Base-by-base conservation (phyloP, 768 basidiomycete genomes). In the Kondoa subrosea region DNA sequence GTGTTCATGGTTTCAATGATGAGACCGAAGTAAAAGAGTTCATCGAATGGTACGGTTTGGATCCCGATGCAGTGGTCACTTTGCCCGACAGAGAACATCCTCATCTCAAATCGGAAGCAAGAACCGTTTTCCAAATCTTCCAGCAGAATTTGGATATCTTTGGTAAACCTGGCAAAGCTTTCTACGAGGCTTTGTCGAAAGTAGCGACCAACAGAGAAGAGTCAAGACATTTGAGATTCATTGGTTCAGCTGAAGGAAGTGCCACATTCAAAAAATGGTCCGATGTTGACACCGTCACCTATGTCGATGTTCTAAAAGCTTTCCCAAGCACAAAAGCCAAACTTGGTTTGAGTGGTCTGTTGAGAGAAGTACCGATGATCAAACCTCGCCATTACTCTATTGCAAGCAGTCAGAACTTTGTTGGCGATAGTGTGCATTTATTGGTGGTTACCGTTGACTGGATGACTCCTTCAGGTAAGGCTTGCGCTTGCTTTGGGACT, bases 341-440 rank as follows among this genome's bases (percentile, higher is more conserved):
- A 32, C 57, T 71, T 29, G 69, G 69, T 29, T 26, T 75, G 57
- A 69, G 72, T 65, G 72, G 74, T 58, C 68, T 74, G 65, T 85
- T 97, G 40, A 89, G 89, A 77, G 84, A 81, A 67, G 91, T 92
- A 74, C 87, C 89, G 76, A 91, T 95, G 76, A 96, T 90, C 80
- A 91, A 95, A 78, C 92, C 93, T 2, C 83, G 95, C 70, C 95
- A 97, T 78, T 99, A 99, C 78, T 93, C 90, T 77, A 99, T 99
- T 75, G 93, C 95, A 26, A 91, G 88, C 72, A 84, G 91, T 34
- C 93, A 97, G 78, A 88, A 87, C 74, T 91, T 88, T 67, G 92
- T 97, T 17, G 95, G 95, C 2, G 83, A 97, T 75, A 84, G 88
- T 67, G 91, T 99, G 4, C 93, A 99, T 77, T 80, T 99, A 31